Evolutionary conservation across 1,139 yeast genomes (phyloP).

Genomic region (Suhomyces bolitotheri): DNA sequence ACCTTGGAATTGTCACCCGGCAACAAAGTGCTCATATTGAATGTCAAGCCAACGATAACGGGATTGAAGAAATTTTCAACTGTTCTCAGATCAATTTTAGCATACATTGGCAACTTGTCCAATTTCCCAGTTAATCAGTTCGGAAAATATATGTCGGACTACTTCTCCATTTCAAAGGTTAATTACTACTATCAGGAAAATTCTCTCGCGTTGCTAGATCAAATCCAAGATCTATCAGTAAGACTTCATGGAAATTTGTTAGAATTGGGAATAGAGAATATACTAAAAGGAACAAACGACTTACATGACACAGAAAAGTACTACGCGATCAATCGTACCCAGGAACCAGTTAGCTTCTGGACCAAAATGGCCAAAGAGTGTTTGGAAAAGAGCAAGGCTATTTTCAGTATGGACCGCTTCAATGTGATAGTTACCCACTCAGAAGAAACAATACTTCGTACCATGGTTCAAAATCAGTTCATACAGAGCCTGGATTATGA

Average conservation of each 20-base stretch:
- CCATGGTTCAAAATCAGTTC: background rate
- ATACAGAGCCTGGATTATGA: background rate
- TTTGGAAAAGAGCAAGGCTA: constrained; percentile 24
- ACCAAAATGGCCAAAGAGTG: constrained; percentile 32
- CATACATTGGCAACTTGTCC: constrained; percentile 19
- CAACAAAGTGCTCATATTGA: constrained; percentile 41
- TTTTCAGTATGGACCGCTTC: constrained; percentile 28
- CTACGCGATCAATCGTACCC: constrained; percentile 19
- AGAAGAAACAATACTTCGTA: background rate
- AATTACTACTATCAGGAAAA: constrained; percentile 42
- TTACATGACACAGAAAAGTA: constrained; percentile 25
- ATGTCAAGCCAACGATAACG: constrained; percentile 42
- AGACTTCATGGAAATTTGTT: background rate
- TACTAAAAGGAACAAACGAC: constrained; percentile 38
- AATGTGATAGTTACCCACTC: constrained; percentile 18
- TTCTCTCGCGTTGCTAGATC: background rate
- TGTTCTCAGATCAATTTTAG: constrained; percentile 32
- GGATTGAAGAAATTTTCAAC: constrained; percentile 33
- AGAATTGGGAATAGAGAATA: constrained; percentile 32
- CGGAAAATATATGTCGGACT: constrained; percentile 38
- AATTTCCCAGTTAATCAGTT: constrained; percentile 8
- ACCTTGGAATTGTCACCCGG: constrained; percentile 37
- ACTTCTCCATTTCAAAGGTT: constrained; percentile 44
- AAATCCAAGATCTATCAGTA: background rate
- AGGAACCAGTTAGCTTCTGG: constrained; percentile 40